These are phyloP conservation scores for Graphilbum ipis-grandicollis DNA, from an alignment of 2,329 filamentous ascomycete species.

Conservation along the genomic window DNA sequence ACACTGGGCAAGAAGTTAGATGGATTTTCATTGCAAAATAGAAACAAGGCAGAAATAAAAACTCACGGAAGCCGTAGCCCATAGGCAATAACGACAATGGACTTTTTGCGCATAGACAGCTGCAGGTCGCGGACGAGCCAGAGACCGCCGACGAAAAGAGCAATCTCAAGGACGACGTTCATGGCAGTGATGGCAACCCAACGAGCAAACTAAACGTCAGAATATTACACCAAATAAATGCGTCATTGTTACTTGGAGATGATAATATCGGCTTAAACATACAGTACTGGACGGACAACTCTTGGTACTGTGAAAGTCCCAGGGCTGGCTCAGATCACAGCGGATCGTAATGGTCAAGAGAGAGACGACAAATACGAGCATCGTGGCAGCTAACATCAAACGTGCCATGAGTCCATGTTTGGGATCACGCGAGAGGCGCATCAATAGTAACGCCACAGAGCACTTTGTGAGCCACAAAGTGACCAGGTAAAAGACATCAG, in stretches of 20 bases:
- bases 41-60: conserved; percentile 5
- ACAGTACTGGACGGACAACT: conserved; percentile 15
- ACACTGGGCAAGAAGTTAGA: conserved; percentile 13
- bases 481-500: conserved; percentile 24
- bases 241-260: too few species aligned
- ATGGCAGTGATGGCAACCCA: conserved; percentile 21
- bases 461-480: conserved; percentile 24
- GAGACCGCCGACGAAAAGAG: conserved; percentile 18
- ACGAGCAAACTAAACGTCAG: conserved; percentile 14
- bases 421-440: conserved; percentile 24
- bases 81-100: conserved; percentile 21
- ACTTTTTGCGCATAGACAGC: conserved; percentile 19
- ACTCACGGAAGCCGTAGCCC: conserved; percentile 15
- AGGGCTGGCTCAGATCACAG: conserved; percentile 20
- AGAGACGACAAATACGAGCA: conserved; percentile 19
- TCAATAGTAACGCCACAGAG: conserved; percentile 22
- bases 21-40: too few species aligned
- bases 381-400: conserved; percentile 17
- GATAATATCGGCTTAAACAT: conserved; percentile 8
- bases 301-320: conserved; percentile 14
- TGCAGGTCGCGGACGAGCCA: conserved; percentile 21
- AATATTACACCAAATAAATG: too few species aligned
- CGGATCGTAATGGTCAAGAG: conserved; percentile 21
- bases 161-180: conserved; percentile 21
- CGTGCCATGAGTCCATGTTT: conserved; percentile 19